A percentile compares a stretch with the other conserved stretches of the same genome.
Evolutionary conservation across 2,329 filamentous ascomycete species (phyloP).

Genomic region (Aspergillus cejpii): DNA sequence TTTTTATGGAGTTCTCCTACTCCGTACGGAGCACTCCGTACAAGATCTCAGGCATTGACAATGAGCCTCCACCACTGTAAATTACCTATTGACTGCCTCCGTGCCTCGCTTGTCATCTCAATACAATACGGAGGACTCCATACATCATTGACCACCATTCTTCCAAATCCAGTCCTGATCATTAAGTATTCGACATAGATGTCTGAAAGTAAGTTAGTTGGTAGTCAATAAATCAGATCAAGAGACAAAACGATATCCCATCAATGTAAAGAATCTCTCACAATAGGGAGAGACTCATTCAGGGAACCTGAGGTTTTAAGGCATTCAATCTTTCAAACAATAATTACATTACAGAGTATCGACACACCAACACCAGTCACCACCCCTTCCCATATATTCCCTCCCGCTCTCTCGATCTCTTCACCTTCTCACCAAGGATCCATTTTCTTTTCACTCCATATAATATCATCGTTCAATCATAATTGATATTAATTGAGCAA

Average conservation of each 20-base stretch:
- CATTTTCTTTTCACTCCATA: background rate
- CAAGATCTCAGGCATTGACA: background rate
- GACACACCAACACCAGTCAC: background rate
- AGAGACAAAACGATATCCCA: too few relatives aligned
- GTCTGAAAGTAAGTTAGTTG: too few relatives aligned
- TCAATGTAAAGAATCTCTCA: too few relatives aligned
- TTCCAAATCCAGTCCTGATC: too few relatives aligned
- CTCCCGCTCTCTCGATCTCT: background rate
- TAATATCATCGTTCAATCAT: background rate
- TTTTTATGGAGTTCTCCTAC: too few relatives aligned
- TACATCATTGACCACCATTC: background rate
- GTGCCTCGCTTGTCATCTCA: background rate
- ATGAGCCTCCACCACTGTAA: background rate
- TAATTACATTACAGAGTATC: background rate
- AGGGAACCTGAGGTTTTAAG: background rate
- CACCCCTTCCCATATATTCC: background rate
- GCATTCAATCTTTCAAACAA: background rate
- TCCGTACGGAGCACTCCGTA: too few relatives aligned
- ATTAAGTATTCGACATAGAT: too few relatives aligned
- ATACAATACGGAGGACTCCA: background rate
- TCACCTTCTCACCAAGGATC: background rate
- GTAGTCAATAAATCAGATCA: too few relatives aligned
- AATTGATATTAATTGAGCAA: background rate
- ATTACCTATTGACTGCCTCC: background rate
- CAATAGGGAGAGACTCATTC: background rate